Percentiles rank a stretch among this genome's conserved stretches.
Evolutionary conservation across 192 early-diverging fungal species (phyloP).

Genomic region (Diversispora epigaea): DNA sequence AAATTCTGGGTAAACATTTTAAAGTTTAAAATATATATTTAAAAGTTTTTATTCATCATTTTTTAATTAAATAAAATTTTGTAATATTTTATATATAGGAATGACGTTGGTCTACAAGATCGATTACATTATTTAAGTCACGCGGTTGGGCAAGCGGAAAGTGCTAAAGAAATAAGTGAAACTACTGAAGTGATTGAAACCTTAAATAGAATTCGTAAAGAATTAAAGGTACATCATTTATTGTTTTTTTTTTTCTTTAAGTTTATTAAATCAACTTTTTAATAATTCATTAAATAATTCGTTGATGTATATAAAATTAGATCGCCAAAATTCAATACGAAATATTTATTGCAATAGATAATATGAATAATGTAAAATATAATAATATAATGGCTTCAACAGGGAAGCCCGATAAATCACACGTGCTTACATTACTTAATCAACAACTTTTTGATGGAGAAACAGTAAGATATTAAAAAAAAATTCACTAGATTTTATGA

Average conservation of each 20-base stretch:
- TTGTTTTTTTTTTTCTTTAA: not conserved
- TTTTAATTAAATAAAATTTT: not conserved
- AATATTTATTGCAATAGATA: not conserved
- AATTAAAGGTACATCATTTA: not conserved
- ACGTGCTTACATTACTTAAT: not conserved
- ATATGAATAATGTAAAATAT: not conserved
- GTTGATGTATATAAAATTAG: not conserved
- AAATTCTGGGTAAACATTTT: constrained; percentile 6
- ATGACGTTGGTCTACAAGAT: not conserved
- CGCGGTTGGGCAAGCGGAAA: constrained; percentile 12
- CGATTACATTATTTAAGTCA: constrained; percentile 19
- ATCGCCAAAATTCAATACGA: constrained; percentile 20
- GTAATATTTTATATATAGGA: not conserved
- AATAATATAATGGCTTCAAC: not conserved
- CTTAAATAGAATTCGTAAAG: not conserved
- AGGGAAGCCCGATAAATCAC: not conserved
- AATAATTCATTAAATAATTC: not conserved
- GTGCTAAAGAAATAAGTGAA: constrained; percentile 18
- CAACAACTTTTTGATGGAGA: constrained; percentile 6
- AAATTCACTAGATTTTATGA: not conserved
- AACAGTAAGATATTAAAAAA: not conserved
- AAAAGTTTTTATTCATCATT: not conserved
- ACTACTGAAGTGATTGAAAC: not conserved
- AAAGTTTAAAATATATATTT: too few relatives aligned
- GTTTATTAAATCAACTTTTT: not conserved